Evolutionary conservation across 1,284 basidiomycete species (phyloP), one percentile per base, ranked within the genome.

Genomic region (Apiotrichum montevideense): DNA sequence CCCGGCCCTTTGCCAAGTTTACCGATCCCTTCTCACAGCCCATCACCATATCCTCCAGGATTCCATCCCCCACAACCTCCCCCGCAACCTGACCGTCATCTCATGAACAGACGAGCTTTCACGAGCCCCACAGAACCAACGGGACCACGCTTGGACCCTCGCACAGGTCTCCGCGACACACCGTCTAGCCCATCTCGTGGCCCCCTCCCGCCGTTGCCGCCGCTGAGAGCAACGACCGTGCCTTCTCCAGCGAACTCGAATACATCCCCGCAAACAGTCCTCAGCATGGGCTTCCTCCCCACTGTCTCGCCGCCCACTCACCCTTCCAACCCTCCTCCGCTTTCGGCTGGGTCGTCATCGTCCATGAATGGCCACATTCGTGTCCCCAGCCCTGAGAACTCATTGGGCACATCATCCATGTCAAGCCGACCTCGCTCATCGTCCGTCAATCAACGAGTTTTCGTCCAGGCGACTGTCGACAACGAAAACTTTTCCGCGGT

Each of bases 401-500:
- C 72, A 9, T 21, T 56, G 43, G 33, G 5, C 40, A 48, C 3
- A 35, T 33, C 42, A 64, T 45, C 15, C 11, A 41, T 47, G 33
- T 8, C 8, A 14, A 9, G 45, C 57, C 65, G 15, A 59, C 61
- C 9, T 61, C 65, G 46, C 43, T 68, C 43, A 41, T 64, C 42
- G 60, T 61, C 56, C 1, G 10, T 51, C 13, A 35, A 63, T 41
- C 50, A 64, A 34, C 67, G 65, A 52, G 58, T 66, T 14, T 52
- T 65, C 32, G 80, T 75, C 14, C 3, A 21, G 4, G 91, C 88
- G 53, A 93, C 91, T 3, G 79, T 82, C 34, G 90, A 94, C 73
- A 87, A 87, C 51, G 89, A 92, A 62, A 83, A 85, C 61, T 87
- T 87, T 74, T 82, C 83, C 43, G 81, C 84, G 40, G 89, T 94